Conservation (phyloP, 2,329 filamentous ascomycete genomes). For the Lecanicillium sp. region DNA sequence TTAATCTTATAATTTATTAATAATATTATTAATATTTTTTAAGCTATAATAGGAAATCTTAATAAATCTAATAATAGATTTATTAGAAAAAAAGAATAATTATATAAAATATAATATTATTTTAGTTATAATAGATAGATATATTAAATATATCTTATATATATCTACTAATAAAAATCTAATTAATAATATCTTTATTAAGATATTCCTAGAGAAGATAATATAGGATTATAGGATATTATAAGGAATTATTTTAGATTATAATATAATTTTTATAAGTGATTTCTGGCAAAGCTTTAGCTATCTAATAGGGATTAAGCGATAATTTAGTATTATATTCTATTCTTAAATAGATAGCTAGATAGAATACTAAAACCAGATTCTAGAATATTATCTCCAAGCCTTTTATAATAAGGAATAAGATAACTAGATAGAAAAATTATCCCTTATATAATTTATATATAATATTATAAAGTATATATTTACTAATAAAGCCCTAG, state of each 20-base stretch:
- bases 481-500: background rate
- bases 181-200: too few species aligned
- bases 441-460: background rate
- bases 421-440: background rate
- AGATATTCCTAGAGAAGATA: too few species aligned
- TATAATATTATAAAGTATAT: background rate
- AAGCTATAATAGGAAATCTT: conserved; percentile 10
- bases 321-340: too few species aligned
- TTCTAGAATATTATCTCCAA: background rate
- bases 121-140: background rate
- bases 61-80: background rate
- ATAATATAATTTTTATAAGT: too few species aligned
- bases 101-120: conserved; percentile 5
- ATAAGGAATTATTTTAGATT: too few species aligned
- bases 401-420: background rate
- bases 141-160: conserved; percentile 6
- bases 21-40: background rate
- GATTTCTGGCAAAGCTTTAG: too few species aligned
- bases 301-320: too few species aligned
- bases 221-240: too few species aligned
- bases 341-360: too few species aligned
- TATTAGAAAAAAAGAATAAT: background rate
- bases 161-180: too few species aligned
- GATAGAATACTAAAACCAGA: too few species aligned
- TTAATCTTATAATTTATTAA: conserved; percentile 18